Evolutionary conservation across 768 basidiomycete genomes (phyloP).

Genomic region (Lyophyllum shimeji): DNA sequence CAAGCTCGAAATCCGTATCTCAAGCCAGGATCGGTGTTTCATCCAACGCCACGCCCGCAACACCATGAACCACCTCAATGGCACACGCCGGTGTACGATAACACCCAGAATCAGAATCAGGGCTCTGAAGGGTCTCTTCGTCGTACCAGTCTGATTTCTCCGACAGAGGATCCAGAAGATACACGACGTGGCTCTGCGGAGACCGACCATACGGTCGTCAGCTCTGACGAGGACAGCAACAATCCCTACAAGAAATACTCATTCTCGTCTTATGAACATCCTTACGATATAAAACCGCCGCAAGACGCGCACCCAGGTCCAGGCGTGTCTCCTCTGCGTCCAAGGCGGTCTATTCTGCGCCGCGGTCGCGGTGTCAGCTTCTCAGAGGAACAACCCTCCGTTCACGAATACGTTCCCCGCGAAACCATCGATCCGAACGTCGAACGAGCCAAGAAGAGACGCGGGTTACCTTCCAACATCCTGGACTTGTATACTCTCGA

Average conservation of each 20-base stretch:
- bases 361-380: constrained; percentile 43
- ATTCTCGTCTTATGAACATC: constrained; percentile 58
- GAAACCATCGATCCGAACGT: constrained; percentile 23
- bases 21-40: constrained; percentile 1
- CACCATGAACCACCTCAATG: constrained; percentile 21
- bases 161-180: constrained; percentile 10
- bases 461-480: constrained; percentile 50
- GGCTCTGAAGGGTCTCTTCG: constrained; percentile 28
- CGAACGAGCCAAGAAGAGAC: constrained; percentile 36
- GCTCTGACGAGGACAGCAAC: constrained; percentile 12
- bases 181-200: constrained; percentile 31
- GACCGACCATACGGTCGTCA: constrained; percentile 37
- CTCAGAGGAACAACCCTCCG: constrained; percentile 25
- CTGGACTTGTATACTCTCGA: constrained; percentile 51
- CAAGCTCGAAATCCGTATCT: constrained; percentile 5
- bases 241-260: constrained; percentile 42
- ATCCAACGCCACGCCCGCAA: constrained; percentile 14
- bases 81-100: constrained; percentile 27
- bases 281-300: constrained; percentile 61
- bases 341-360: constrained; percentile 25
- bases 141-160: constrained; percentile 17
- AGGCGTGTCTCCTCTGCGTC: constrained; percentile 16
- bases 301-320: constrained; percentile 35
- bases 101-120: constrained; percentile 8
- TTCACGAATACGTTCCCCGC: constrained; percentile 22